Percentiles rank a stretch among this genome's conserved stretches.
Evolutionary conservation across 2,329 filamentous ascomycete species (phyloP).

Genomic region (Helotiales sp.): DNA sequence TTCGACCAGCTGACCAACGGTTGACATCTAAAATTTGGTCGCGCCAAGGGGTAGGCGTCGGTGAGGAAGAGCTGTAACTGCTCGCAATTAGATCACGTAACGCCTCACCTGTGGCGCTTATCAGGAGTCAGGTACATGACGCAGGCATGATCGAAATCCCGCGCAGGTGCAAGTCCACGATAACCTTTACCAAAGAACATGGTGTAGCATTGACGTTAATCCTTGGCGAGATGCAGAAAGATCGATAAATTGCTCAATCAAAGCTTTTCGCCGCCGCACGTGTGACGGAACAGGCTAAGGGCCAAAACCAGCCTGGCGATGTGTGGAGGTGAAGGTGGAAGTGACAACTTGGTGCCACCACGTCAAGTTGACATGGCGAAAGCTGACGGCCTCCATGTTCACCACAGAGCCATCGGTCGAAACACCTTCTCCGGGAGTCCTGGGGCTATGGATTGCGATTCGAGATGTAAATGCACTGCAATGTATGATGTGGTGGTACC

Average conservation of each 20-base stretch:
- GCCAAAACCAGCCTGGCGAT: slow-evolving; percentile 8
- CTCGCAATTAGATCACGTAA: slow-evolving; percentile 24
- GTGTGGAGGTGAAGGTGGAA: neutral
- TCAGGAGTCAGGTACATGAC: slow-evolving; percentile 10
- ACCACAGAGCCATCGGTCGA: slow-evolving; percentile 11
- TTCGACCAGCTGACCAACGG: too few relatives aligned
- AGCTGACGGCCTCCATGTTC: neutral
- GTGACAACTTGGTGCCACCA: neutral
- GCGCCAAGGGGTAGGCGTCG: neutral
- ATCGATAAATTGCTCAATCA: slow-evolving; percentile 4
- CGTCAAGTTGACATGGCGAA: neutral
- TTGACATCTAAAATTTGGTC: too few relatives aligned
- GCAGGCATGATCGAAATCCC: too few relatives aligned
- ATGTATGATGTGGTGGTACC: slow-evolving; percentile 1
- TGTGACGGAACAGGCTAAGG: too few relatives aligned
- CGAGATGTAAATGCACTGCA: slow-evolving; percentile 1
- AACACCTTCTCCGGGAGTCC: slow-evolving; percentile 16
- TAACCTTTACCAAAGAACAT: too few relatives aligned
- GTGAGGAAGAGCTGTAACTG: neutral
- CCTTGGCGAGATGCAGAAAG: neutral
- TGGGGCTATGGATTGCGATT: slow-evolving; percentile 14
- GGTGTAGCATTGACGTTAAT: neutral
- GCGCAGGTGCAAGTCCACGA: slow-evolving; percentile 9
- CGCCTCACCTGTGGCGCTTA: slow-evolving; percentile 21
- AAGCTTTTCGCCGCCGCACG: neutral